Conservation (phyloP, 2,329 filamentous ascomycete species). For the Tolypocladium pustulatum region DNA sequence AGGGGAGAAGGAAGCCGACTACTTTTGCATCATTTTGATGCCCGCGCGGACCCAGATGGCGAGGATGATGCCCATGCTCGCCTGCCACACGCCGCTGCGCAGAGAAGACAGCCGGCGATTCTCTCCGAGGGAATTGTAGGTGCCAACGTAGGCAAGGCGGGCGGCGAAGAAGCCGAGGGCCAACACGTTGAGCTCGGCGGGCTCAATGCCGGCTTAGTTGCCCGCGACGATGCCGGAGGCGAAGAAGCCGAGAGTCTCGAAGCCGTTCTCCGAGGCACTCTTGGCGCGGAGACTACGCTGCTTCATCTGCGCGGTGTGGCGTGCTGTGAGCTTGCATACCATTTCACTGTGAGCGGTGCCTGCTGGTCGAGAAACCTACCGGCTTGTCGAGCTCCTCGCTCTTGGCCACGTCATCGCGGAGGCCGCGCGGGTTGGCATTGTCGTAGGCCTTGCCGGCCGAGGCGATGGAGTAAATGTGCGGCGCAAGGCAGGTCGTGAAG, state of each 20-base stretch:
- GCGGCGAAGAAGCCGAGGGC: slow-evolving; percentile 26
- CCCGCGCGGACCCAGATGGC: slow-evolving; percentile 32
- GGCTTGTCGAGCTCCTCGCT: slow-evolving; percentile 19
- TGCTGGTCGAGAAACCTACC: slow-evolving; percentile 8
- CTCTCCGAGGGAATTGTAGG: slow-evolving; percentile 32
- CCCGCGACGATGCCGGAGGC: slow-evolving; percentile 32
- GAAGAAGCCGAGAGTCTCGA: slow-evolving; percentile 33
- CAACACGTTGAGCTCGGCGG: slow-evolving; percentile 27
- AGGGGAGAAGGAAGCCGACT: not conserved
- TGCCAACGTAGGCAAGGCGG: slow-evolving; percentile 28
- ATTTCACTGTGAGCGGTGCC: not conserved
- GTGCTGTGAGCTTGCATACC: not conserved
- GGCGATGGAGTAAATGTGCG: slow-evolving; percentile 22
- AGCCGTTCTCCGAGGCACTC: slow-evolving; percentile 32
- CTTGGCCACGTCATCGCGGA: slow-evolving; percentile 18
- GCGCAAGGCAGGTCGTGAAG: slow-evolving; percentile 18
- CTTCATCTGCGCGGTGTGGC: slow-evolving; percentile 27
- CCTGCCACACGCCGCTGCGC: slow-evolving; percentile 27
- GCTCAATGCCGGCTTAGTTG: slow-evolving; percentile 30
- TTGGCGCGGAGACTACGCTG: slow-evolving; percentile 44
- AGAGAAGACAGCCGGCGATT: slow-evolving; percentile 25
- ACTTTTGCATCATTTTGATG: slow-evolving; percentile 6
- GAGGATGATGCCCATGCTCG: slow-evolving; percentile 20
- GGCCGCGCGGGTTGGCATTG: slow-evolving; percentile 25
- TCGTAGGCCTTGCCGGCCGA: slow-evolving; percentile 24